Base-by-base conservation (phyloP, 1,284 basidiomycete genomes). In the Austropuccinia psidii region DNA sequence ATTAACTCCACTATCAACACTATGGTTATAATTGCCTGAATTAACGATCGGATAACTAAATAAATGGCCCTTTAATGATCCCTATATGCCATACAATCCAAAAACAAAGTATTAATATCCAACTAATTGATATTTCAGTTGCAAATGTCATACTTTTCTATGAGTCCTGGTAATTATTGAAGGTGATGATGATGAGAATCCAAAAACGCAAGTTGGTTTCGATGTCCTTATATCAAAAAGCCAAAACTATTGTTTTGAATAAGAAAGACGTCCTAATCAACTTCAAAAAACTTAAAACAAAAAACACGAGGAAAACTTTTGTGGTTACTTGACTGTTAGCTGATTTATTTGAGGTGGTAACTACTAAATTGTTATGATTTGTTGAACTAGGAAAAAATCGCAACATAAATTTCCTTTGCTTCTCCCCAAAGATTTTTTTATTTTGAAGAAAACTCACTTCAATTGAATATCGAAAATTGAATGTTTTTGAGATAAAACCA, bases 161-260 rank as follows among this genome's bases (percentile, higher is more conserved):
- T 35, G 11, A 35, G 31, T 17, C 45, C 49, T 24, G n/a, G n/a
- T n/a, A n/a, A n/a, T n/a, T n/a, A n/a, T n/a, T n/a, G n/a, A n/a
- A n/a, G 27, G 17, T 15, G 33, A 41, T 9, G 11, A 39, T 11
- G 37, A 29, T 19, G 47, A 47, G 15, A 72, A 39, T 0, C 68
- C 70, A 29, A 73, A 73, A 54, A 37, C 55, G 27, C 62, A 41
- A 15, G 61, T 60, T 24, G 70, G 70, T 27, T 49, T 33, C 31
- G 58, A n/a, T n/a, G 47, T 62, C 41, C 70, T 37, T 8, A 73
- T 27, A 47, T 73, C 70, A 55, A 58, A 62, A 39, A 62, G 64
- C 19, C 60, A 60, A 57, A 73, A 73, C 60, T 72, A 35, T 8
- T 31, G 33, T 11, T 15, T 11, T 41, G 29, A 45, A 27, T 62